Evolutionary conservation across 2,329 filamentous ascomycete genomes (phyloP).

Genomic region (Dactylellina haptotyla): DNA sequence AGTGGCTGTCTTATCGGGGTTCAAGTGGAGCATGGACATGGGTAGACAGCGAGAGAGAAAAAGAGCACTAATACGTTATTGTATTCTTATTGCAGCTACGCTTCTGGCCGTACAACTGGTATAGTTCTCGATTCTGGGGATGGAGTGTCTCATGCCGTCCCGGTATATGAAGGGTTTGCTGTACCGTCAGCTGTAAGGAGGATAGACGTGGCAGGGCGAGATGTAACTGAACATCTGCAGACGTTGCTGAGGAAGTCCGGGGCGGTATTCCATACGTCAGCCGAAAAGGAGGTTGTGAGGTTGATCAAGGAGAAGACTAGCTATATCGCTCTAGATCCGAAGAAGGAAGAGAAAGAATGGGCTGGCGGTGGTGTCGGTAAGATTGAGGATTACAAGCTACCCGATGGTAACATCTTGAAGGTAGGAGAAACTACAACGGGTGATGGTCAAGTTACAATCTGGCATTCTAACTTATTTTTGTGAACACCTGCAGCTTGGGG

Average conservation of each 20-base stretch:
- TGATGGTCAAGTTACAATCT: not conserved
- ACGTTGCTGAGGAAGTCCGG: slow-evolving; percentile 89
- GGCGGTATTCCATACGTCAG: slow-evolving; percentile 95
- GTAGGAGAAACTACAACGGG: slow-evolving; percentile 63
- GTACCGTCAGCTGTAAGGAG: slow-evolving; percentile 94
- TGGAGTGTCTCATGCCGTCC: slow-evolving; percentile 95
- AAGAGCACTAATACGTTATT: not conserved
- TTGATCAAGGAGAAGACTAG: slow-evolving; percentile 95
- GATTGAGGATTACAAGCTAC: slow-evolving; percentile 84
- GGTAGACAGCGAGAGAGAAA: not conserved
- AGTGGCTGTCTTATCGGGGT: no score
- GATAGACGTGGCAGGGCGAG: slow-evolving; percentile 94
- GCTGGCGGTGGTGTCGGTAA: slow-evolving; percentile 79
- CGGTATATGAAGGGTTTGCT: slow-evolving; percentile 96
- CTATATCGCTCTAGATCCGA: slow-evolving; percentile 89
- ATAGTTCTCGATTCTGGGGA: slow-evolving; percentile 96
- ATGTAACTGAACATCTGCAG: slow-evolving; percentile 96
- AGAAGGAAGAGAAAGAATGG: slow-evolving; percentile 97
- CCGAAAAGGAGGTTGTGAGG: slow-evolving; percentile 98
- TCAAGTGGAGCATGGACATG: not conserved
- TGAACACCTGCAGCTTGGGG: slow-evolving; percentile 75
- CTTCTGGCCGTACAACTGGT: slow-evolving; percentile 92
- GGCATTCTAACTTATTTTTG: slow-evolving; percentile 10
- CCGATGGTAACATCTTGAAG: slow-evolving; percentile 93
- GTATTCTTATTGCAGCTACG: slow-evolving; percentile 66